Base-by-base conservation (phyloP, 2,329 filamentous ascomycete species). In the Aspergillus pseudotamarii region DNA sequence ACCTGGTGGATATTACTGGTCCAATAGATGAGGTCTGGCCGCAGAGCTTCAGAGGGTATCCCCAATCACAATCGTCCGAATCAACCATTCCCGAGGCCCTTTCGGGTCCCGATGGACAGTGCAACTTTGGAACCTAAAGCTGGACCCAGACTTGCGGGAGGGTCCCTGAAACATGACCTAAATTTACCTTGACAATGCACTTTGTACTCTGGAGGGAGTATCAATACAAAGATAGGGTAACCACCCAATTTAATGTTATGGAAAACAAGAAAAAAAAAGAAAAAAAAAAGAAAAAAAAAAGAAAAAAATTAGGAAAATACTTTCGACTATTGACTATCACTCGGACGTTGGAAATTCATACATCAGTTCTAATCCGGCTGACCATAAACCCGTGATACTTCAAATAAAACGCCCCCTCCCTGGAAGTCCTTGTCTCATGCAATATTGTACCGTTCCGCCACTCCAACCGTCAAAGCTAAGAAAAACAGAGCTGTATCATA, bases 121-220 rank as follows among this genome's bases (percentile, higher is more conserved):
- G 57, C 50, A 34, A 53, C 19, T 32, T 11, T 21, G 51, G 51
- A 36, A 54, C 51, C 30, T 21, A 54, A 54, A 21, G 19, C 51
- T 54, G 30, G 30, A 57, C 21, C 60, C 63, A 65, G 28, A 60
- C 60, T 62, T 60, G 53, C 45, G 54, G 21, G 45, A 45, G 51
- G 60, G 51, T 46, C 46, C 67, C 69, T 74, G 71, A 71, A 70
- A 72, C 69, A 70, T 70, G 38, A 57, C 56, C 43, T 46, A 46
- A 46, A 46, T 46, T 46, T 41, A 41, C 38, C 38, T 41, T 19
- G 19, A 41, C 38, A 41, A n/a, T 10, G 38, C 19, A 9, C 38
- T 41, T 26, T 26, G 26, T 26, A 26, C 26, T 26, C 4, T 41
- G 38, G 19, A n/a, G 16, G 10, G 14, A 36, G 34, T 36, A 41